A percentile compares a stretch with the other conserved stretches of the same genome.
Evolutionary conservation across 192 early-diverging fungal species (phyloP).

Genomic region (Podila epicladia): DNA sequence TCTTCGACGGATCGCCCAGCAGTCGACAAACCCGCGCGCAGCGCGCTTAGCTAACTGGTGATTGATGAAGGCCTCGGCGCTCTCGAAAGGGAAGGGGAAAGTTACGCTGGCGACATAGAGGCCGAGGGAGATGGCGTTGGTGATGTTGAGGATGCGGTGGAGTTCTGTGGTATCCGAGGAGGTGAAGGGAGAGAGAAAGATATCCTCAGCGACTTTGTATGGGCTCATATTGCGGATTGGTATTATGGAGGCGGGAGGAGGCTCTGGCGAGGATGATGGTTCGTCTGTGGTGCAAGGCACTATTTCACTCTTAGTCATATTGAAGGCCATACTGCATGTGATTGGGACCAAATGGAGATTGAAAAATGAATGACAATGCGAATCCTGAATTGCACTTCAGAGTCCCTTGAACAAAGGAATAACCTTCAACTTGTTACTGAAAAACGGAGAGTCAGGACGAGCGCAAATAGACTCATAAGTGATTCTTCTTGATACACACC

Average conservation of each 20-base stretch:
- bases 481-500: no score
- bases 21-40: neutral
- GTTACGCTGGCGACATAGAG: neutral
- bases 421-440: no score
- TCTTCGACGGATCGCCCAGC: constrained; percentile 27
- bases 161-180: neutral
- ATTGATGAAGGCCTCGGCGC: neutral
- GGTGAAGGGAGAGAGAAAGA: neutral
- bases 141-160: neutral
- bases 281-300: no score
- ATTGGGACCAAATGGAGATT: no score
- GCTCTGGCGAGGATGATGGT: no score
- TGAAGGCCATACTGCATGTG: neutral
- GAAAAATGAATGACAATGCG: no score
- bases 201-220: neutral
- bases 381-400: no score
- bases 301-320: no score
- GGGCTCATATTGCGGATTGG: neutral
- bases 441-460: no score
- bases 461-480: no score
- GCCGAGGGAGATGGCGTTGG: neutral
- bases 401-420: no score
- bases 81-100: neutral
- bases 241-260: neutral
- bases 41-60: neutral